phyloP scores from a whole-genome alignment of 1,139 yeast genomes.

The Hansenula sp. region DNA sequence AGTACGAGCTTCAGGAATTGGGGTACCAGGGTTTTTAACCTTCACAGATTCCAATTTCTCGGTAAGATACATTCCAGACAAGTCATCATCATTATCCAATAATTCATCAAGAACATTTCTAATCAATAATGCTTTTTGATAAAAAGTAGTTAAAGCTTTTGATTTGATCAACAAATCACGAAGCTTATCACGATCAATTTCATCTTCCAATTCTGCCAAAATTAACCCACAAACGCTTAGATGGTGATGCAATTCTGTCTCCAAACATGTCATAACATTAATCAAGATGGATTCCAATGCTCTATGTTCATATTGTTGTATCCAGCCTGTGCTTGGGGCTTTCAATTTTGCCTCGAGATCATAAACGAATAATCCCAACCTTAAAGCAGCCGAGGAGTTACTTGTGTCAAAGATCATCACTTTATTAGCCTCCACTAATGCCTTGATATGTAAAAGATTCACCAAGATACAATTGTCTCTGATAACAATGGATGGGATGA shows the following conservation, averaged over 20 bases:
- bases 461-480: constrained; percentile 76
- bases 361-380: constrained; percentile 78
- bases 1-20: constrained; percentile 28
- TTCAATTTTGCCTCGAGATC: constrained; percentile 76
- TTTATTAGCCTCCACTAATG: constrained; percentile 74
- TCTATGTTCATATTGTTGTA: constrained; percentile 68
- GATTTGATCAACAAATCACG: constrained; percentile 78
- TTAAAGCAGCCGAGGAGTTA: constrained; percentile 52
- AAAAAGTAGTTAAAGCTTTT: constrained; percentile 74
- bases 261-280: constrained; percentile 77
- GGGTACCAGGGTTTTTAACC: constrained; percentile 10
- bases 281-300: constrained; percentile 88
- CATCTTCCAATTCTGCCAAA: constrained; percentile 76
- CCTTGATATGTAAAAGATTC: constrained; percentile 80
- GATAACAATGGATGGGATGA: constrained; percentile 83
- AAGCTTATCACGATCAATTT: constrained; percentile 78
- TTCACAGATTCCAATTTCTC: constrained; percentile 28
- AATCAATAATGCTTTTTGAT: constrained; percentile 79
- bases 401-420: constrained; percentile 79
- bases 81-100: constrained; percentile 78
- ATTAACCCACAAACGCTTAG: constrained; percentile 72
- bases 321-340: constrained; percentile 22
- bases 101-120: constrained; percentile 84
- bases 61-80: constrained; percentile 65
- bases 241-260: constrained; percentile 80